A percentile compares a stretch with the other conserved stretches of the same genome.
These are phyloP conservation scores for Pyrrhoderma noxium DNA, from an alignment of 1,284 basidiomycete genomes.

Conservation along the genomic window DNA sequence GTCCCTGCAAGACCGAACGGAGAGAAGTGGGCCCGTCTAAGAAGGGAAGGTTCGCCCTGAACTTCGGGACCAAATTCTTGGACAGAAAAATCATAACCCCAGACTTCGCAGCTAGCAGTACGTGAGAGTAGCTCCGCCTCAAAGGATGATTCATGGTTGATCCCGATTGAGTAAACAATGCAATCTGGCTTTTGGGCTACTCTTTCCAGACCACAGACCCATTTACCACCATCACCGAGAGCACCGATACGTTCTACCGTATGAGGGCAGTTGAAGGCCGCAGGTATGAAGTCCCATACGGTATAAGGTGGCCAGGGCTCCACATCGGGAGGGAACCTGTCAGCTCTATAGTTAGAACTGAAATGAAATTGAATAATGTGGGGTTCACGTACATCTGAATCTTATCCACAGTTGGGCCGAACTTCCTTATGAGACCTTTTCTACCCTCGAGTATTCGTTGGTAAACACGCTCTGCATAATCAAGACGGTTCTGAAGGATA, in stretches of 20 bases:
- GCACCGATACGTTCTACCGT: conserved; percentile 38
- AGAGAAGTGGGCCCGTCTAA: conserved; percentile 35
- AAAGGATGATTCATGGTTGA: conserved; percentile 49
- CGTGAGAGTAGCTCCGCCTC: conserved; percentile 39
- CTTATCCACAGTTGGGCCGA: conserved; percentile 19
- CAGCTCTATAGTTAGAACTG: no score
- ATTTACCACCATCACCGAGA: conserved; percentile 46
- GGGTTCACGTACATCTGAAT: conserved; percentile 17
- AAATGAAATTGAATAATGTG: no score
- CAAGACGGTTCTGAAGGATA: conserved; percentile 8
- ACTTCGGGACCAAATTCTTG: conserved; percentile 44
- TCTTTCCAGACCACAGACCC: conserved; percentile 42
- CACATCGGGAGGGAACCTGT: conserved; percentile 18
- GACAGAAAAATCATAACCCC: conserved; percentile 49
- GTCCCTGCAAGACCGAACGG: conserved; percentile 35
- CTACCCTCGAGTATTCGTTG: conserved; percentile 16
- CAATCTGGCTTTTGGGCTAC: conserved; percentile 36
- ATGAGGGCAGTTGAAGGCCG: conserved; percentile 41
- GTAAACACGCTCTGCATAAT: conserved; percentile 15
- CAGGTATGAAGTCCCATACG: conserved; percentile 42
- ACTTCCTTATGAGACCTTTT: conserved; percentile 19
- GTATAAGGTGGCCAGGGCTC: conserved; percentile 20
- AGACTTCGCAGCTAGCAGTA: conserved; percentile 37
- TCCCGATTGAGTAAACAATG: conserved; percentile 42
- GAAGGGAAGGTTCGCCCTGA: conserved; percentile 26